Conservation (phyloP, 208 protist species). For the Blastocrithidia nonstop region DNA sequence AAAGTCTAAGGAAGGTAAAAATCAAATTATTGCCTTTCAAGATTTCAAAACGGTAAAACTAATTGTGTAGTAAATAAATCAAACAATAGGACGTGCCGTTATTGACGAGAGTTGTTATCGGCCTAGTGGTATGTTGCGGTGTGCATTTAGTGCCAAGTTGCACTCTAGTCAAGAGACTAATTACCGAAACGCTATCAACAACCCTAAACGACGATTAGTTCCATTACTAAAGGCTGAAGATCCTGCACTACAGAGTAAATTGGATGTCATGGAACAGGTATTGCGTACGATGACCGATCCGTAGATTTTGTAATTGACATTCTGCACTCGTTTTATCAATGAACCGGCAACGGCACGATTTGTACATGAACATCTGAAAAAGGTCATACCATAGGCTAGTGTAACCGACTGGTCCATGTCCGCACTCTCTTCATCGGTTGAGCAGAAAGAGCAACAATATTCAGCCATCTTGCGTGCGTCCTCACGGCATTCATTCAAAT, state of each 20-base stretch:
- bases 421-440: too few relatives aligned
- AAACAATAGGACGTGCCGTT: conserved; percentile 32
- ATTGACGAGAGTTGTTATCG: conserved; percentile 66
- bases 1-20: not conserved
- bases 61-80: conserved; percentile 63
- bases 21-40: conserved; percentile 53
- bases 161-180: conserved; percentile 11
- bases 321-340: conserved; percentile 32
- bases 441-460: conserved; percentile 7
- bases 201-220: conserved; percentile 15
- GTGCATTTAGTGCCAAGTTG: conserved; percentile 55
- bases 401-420: too few relatives aligned
- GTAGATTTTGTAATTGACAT: conserved; percentile 50
- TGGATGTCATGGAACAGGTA: conserved; percentile 28
- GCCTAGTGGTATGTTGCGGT: conserved; percentile 59
- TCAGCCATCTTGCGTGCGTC: conserved; percentile 9
- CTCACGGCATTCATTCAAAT: conserved; percentile 22
- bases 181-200: conserved; percentile 1
- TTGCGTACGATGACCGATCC: conserved; percentile 42
- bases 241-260: conserved; percentile 24
- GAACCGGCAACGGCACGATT: conserved; percentile 5
- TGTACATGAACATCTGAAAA: not conserved
- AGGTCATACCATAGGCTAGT: too few relatives aligned
- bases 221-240: conserved; percentile 26
- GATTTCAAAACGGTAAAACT: conserved; percentile 66